Evolutionary conservation across 805 yeast genomes (phyloP).

Genomic region (Clavispora vitiphila): DNA sequence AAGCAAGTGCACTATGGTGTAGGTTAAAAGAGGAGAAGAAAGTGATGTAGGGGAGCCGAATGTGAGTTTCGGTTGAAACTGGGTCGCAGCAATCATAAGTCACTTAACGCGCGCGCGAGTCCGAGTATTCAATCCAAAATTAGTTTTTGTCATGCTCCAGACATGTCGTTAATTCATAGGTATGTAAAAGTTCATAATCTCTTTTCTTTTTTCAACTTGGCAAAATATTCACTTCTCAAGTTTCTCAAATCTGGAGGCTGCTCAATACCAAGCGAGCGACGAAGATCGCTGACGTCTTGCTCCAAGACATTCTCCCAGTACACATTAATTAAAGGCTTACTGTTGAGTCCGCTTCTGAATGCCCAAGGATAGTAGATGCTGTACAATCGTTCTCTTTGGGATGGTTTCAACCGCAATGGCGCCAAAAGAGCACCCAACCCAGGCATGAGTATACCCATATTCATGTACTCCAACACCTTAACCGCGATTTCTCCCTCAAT

Average conservation of each 20-base stretch:
- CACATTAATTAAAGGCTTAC: conserved; percentile 77
- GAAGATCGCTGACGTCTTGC: conserved; percentile 64
- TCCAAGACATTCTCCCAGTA: conserved; percentile 87
- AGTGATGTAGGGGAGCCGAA: too few relatives aligned
- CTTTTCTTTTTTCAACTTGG: conserved; percentile 20
- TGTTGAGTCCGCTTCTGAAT: conserved; percentile 59
- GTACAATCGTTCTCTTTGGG: conserved; percentile 59
- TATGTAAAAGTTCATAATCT: conserved; percentile 1
- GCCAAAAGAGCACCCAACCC: conserved; percentile 90
- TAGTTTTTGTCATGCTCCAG: neutral
- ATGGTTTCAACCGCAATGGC: conserved; percentile 64
- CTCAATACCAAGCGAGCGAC: conserved; percentile 66
- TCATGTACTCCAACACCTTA: conserved; percentile 87
- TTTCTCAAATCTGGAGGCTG: conserved; percentile 71
- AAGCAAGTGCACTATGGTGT: neutral
- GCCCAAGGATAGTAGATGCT: conserved; percentile 89
- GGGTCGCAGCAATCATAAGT: neutral
- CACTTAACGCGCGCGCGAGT: neutral
- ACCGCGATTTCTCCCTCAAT: conserved; percentile 97
- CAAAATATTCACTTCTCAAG: conserved; percentile 45
- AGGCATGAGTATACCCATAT: conserved; percentile 92
- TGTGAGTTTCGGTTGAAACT: too few relatives aligned
- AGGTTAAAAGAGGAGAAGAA: neutral
- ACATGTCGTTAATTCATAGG: neutral
- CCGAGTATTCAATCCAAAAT: too few relatives aligned